phyloP scores from a whole-genome alignment of 2,329 filamentous ascomycete species.

The Pestalotiopsis fici region DNA sequence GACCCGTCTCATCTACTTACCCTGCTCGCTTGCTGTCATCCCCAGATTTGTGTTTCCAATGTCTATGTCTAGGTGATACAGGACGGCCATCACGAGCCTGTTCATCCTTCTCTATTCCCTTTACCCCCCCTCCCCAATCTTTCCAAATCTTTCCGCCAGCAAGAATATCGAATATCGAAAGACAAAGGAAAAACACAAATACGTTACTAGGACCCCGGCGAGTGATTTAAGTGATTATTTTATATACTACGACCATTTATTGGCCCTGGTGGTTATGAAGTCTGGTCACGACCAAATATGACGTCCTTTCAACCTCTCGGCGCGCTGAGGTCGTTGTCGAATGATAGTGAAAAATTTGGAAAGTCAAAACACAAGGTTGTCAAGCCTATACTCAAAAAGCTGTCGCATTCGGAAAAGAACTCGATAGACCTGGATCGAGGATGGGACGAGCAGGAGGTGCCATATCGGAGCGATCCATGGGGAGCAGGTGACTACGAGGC shows the following conservation, averaged over 20 bases:
- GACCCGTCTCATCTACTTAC: background rate
- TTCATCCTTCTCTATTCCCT: background rate
- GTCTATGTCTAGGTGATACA: constrained; percentile 10
- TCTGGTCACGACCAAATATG: constrained; percentile 26
- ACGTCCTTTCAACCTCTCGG: constrained; percentile 33
- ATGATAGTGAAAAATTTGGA: constrained; percentile 36
- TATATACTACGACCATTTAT: background rate
- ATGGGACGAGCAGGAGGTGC: constrained; percentile 55
- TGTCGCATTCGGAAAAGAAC: constrained; percentile 59
- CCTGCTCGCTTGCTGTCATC: background rate
- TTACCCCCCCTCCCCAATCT: background rate
- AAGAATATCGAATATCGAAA: background rate
- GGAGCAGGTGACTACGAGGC: constrained; percentile 18
- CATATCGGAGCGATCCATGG: constrained; percentile 29
- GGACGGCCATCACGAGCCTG: constrained; percentile 5
- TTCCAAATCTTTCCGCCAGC: background rate
- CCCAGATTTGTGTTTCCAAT: constrained; percentile 6
- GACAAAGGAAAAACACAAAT: background rate
- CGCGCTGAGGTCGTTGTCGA: constrained; percentile 24
- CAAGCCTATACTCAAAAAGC: constrained; percentile 65
- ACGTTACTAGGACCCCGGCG: background rate
- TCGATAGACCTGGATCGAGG: constrained; percentile 63
- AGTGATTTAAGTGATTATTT: background rate
- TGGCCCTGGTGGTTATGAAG: background rate
- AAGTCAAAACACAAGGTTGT: constrained; percentile 52